A percentile compares a stretch with the other conserved stretches of the same genome.
Evolutionary conservation across 139 green algal genomes (phyloP).

Genomic region (Trebouxia sp.): DNA sequence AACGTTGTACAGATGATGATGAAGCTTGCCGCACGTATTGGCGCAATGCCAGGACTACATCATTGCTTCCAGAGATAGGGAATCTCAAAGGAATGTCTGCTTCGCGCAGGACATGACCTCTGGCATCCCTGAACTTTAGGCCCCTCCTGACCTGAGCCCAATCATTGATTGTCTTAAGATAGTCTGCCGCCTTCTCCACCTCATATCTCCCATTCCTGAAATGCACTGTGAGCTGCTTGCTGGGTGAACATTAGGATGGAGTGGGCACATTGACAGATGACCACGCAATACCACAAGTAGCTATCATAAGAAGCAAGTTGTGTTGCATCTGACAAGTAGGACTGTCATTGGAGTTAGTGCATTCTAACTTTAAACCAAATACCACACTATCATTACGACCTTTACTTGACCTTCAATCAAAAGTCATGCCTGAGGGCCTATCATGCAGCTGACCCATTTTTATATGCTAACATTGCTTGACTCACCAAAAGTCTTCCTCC

Average conservation of each 20-base stretch:
- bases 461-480: conserved; percentile 20
- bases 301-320: conserved; percentile 17
- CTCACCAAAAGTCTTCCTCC: conserved; percentile 7
- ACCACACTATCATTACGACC: not conserved
- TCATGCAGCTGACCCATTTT: conserved; percentile 19
- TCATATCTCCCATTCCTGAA: conserved; percentile 20
- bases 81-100: conserved; percentile 14
- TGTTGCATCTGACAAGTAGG: conserved; percentile 13
- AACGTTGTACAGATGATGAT: not conserved
- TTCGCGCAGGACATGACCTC: conserved; percentile 20
- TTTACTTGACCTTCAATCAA: conserved; percentile 1
- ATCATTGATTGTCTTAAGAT: conserved; percentile 19
- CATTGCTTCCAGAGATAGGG: conserved; percentile 19
- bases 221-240: conserved; percentile 21
- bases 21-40: conserved; percentile 18
- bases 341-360: not conserved
- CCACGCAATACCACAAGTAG: conserved; percentile 7
- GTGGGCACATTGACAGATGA: conserved; percentile 9
- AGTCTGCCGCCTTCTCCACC: conserved; percentile 20
- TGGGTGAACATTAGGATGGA: conserved; percentile 8
- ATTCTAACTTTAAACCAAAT: conserved; percentile 17
- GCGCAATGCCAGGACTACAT: conserved; percentile 23
- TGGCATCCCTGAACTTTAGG: conserved; percentile 22
- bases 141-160: conserved; percentile 22
- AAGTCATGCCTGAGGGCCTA: not conserved